Conservation (phyloP, 2,329 filamentous ascomycete genomes). For the Zymoseptoria tritici region DNA sequence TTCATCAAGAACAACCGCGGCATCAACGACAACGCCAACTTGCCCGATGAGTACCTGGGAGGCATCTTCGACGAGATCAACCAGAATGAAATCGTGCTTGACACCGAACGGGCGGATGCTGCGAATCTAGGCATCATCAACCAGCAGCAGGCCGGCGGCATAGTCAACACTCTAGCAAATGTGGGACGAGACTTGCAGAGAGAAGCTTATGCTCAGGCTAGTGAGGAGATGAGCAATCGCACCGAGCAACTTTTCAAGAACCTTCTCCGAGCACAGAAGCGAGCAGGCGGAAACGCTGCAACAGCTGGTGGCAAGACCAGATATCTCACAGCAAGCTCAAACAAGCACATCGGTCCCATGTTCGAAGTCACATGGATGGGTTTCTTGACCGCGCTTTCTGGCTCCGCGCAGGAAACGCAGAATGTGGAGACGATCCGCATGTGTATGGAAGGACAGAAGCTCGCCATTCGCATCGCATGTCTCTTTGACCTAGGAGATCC, state of each 20-base stretch:
- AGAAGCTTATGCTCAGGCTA: slow-evolving; percentile 90
- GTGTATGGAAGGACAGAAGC: slow-evolving; percentile 90
- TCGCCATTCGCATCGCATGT: slow-evolving; percentile 88
- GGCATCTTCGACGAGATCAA: slow-evolving; percentile 90
- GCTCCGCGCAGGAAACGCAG: slow-evolving; percentile 85
- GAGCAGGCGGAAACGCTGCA: slow-evolving; percentile 49
- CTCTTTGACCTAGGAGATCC: slow-evolving; percentile 90
- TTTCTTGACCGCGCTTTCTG: slow-evolving; percentile 88
- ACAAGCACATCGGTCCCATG: slow-evolving; percentile 94
- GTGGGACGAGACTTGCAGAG: slow-evolving; percentile 85
- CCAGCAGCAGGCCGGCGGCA: slow-evolving; percentile 39
- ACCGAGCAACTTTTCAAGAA: slow-evolving; percentile 87
- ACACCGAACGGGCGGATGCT: slow-evolving; percentile 83
- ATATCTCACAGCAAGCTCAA: slow-evolving; percentile 89
- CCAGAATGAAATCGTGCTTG: slow-evolving; percentile 85
- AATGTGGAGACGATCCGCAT: slow-evolving; percentile 87
- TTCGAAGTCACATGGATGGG: slow-evolving; percentile 99
- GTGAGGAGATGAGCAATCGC: slow-evolving; percentile 81
- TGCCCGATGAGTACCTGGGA: slow-evolving; percentile 85
- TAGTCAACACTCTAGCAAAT: slow-evolving; percentile 65
- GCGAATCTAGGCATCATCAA: slow-evolving; percentile 64
- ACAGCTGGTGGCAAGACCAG: slow-evolving; percentile 47
- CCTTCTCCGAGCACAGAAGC: slow-evolving; percentile 79
- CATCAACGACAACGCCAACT: slow-evolving; percentile 91
- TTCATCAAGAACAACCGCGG: slow-evolving; percentile 99